phyloP scores from a whole-genome alignment of 2,329 filamentous ascomycete species.

The Talaromyces sp. region DNA sequence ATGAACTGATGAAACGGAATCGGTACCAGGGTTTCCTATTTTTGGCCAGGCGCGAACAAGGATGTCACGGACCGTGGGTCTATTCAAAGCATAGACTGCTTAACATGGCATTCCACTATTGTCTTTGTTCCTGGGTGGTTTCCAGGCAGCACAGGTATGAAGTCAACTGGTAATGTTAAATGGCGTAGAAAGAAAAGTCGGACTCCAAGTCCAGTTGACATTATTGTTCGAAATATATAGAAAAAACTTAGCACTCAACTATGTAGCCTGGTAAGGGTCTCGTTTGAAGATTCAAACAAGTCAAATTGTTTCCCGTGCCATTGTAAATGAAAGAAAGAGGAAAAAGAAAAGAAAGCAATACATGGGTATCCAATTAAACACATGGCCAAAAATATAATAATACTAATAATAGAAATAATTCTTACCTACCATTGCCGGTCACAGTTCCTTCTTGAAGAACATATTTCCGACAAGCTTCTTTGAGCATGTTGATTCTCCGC shows the following conservation, averaged over 20 bases:
- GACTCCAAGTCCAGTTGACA: not conserved
- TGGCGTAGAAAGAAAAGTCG: not conserved
- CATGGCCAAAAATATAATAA: not conserved
- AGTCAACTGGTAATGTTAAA: not conserved
- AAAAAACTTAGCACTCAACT: not conserved
- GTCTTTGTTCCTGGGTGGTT: not conserved
- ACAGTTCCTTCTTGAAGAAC: slow-evolving; percentile 23
- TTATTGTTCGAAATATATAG: not conserved
- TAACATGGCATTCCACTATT: not conserved
- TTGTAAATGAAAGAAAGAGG: not conserved
- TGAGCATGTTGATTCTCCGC: slow-evolving; percentile 63
- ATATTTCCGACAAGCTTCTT: slow-evolving; percentile 55
- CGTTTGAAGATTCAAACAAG: not conserved
- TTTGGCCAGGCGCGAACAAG: not conserved
- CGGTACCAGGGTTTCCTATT: not conserved
- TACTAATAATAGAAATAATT: not conserved
- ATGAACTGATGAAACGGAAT: not conserved
- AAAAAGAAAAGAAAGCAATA: not conserved
- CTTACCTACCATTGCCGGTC: not conserved
- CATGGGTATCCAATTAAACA: not conserved
- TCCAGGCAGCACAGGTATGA: not conserved
- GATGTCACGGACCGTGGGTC: not conserved
- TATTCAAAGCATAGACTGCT: not conserved
- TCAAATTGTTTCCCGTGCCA: not conserved
- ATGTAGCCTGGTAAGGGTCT: not conserved